phyloP scores from a whole-genome alignment of 75 land plant species.

The Cupressus sempervirens region DNA sequence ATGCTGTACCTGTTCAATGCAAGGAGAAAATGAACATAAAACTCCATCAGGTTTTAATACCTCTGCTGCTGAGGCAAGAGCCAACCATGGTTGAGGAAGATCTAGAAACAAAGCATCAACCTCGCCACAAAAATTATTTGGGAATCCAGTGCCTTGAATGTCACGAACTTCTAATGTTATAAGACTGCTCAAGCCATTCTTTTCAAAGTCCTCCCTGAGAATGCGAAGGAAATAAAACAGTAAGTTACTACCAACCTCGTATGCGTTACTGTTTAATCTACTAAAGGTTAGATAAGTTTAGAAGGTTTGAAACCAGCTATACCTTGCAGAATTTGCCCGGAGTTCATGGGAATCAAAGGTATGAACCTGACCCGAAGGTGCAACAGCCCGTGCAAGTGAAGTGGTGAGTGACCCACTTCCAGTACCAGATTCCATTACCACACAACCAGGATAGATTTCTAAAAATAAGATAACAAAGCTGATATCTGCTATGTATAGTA shows the following conservation, averaged over 20 bases:
- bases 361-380: slow-evolving; percentile 81
- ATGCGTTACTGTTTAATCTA: background rate
- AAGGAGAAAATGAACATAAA: slow-evolving; percentile 92
- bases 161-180: slow-evolving; percentile 74
- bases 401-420: slow-evolving; percentile 92
- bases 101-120: slow-evolving; percentile 85
- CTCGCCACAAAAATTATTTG: slow-evolving; percentile 45
- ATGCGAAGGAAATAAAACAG: background rate
- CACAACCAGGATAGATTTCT: slow-evolving; percentile 81
- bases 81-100: slow-evolving; percentile 95
- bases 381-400: slow-evolving; percentile 86
- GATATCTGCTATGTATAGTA: slow-evolving; percentile 87
- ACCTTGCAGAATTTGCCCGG: slow-evolving; percentile 87
- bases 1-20: slow-evolving; percentile 92
- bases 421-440: slow-evolving; percentile 89
- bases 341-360: slow-evolving; percentile 96
- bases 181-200: slow-evolving; percentile 33
- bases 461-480: slow-evolving; percentile 79
- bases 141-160: slow-evolving; percentile 93
- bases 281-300: background rate
- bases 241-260: background rate
- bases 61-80: slow-evolving; percentile 64
- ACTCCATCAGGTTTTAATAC: slow-evolving; percentile 66
- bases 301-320: background rate
- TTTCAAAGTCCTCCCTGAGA: slow-evolving; percentile 55